Evolutionary conservation across 208 protist genomes (phyloP), one percentile per base, ranked within the genome.

Genomic region (Leishmania lainsoni): DNA sequence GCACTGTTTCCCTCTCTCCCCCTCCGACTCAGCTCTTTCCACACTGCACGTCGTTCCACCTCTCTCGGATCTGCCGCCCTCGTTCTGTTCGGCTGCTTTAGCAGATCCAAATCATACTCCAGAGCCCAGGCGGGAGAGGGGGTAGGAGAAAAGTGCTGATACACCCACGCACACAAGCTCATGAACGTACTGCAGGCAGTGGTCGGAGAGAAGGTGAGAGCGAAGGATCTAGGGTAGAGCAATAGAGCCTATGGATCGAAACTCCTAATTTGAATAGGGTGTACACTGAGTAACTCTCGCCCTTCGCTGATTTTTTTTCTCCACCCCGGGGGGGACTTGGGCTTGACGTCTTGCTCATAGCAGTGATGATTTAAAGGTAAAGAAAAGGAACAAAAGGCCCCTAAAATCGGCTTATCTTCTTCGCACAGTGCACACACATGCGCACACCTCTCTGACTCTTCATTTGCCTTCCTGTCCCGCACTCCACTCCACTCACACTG

Each of bases 231-330:
- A 9, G 29, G 61, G 61, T 5, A 14, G 29, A 68, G 61, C 9
- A 29, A 68, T 32, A 68, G 10, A 39, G 29, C 29, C 29, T 29
- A 20, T 14, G 9, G 29, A 68, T 39, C 12, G 26, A 35, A 68
- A 39, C 61, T 5, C 9, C 61, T 39, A 14, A 14, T 4, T 14
- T 39, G 29, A 68, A 20, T 26, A 39, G 61, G 61, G 32, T n/a
- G 6, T n/a, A 8, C 61, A 29, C 42, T 26, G 29, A 52, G 59
- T 58, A 59, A n/a, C 51, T 78, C 45, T 61, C 42, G 12, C 5
- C 42, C 66, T 39, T 22, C 35, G 45, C 76, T 77, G 16, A n/a
- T 69, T 66, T 48, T 76, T 58, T 78, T 68, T 52, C 77, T 81
- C 61, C 69, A n/a, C 66, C 42, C 42, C 42, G 6, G 58, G 58